phyloP scores from a whole-genome alignment of 1,284 basidiomycete species.

The Pascua sp. region DNA sequence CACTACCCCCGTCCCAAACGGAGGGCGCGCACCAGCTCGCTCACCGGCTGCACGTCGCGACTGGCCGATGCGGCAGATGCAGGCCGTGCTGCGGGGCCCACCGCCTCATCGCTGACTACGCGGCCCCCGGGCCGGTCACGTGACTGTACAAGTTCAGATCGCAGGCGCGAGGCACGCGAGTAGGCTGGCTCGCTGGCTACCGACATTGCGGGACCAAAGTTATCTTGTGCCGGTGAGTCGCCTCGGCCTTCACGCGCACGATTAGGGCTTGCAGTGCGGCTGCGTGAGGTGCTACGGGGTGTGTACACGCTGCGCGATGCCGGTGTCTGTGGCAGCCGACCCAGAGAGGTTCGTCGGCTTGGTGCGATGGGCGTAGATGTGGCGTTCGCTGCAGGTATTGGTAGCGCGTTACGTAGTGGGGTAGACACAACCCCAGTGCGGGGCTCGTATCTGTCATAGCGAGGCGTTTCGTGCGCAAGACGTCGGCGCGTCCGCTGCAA shows the following conservation, averaged over 20 bases:
- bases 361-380: not conserved
- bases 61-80: too few species aligned
- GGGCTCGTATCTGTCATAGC: too few species aligned
- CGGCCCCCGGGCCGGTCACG: not conserved
- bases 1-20: not conserved
- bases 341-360: not conserved
- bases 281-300: not conserved
- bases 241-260: not conserved
- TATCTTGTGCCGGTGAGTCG: not conserved
- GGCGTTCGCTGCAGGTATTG: too few species aligned
- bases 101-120: constrained; percentile 8
- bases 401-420: too few species aligned
- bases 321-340: too few species aligned
- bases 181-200: constrained; percentile 40
- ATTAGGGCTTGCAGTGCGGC: not conserved
- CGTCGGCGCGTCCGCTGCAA: not conserved
- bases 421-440: too few species aligned
- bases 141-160: constrained; percentile 25
- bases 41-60: not conserved
- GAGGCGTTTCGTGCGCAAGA: not conserved
- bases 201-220: constrained; percentile 11
- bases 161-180: constrained; percentile 18
- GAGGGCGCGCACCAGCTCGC: constrained; percentile 13
- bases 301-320: too few species aligned
- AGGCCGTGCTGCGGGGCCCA: not conserved